A percentile compares a stretch with the other conserved stretches of the same genome.
Evolutionary conservation across 2,329 filamentous ascomycete species (phyloP).

Genomic region (Arthrobotrys pseudoclavata): DNA sequence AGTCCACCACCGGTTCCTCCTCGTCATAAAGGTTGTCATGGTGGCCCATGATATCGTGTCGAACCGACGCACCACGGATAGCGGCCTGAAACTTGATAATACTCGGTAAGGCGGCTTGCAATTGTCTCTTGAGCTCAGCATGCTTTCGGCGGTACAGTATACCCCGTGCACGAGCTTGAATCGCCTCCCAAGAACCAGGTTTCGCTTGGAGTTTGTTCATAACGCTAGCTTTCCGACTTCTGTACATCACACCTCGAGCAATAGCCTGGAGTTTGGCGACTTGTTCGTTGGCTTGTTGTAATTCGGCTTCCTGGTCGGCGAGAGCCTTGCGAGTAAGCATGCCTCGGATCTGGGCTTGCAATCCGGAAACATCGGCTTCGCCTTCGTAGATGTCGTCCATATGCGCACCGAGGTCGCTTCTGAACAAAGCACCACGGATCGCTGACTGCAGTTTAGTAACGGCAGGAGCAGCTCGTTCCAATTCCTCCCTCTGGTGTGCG

Average conservation of each 20-base stretch:
- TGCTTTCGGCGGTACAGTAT: conserved; percentile 73
- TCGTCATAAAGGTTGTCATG: conserved; percentile 79
- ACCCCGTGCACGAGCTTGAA: conserved; percentile 78
- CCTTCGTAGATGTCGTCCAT: conserved; percentile 61
- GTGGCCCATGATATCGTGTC: conserved; percentile 81
- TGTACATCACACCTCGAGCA: conserved; percentile 76
- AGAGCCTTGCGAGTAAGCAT: conserved; percentile 67
- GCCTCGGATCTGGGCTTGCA: conserved; percentile 65
- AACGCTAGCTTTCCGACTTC: conserved; percentile 72
- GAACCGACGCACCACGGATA: conserved; percentile 79
- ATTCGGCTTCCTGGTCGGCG: conserved; percentile 63
- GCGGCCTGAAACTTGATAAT: conserved; percentile 81
- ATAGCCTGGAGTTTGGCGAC: conserved; percentile 75
- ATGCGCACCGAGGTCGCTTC: conserved; percentile 59
- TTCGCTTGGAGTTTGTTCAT: conserved; percentile 71
- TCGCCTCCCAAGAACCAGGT: conserved; percentile 69
- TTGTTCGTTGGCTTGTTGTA: conserved; percentile 32
- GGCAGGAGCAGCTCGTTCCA: conserved; percentile 67
- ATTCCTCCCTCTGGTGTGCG: conserved; percentile 66
- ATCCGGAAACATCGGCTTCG: conserved; percentile 59
- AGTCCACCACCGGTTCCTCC: conserved; percentile 73
- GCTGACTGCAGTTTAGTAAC: conserved; percentile 72
- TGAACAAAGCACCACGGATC: conserved; percentile 65
- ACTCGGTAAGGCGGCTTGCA: conserved; percentile 70
- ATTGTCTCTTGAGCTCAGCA: conserved; percentile 69